A percentile compares a stretch with the other conserved stretches of the same genome.
Conservation (phyloP, 1,139 yeast species). For the Kodamaea fungicola region DNA sequence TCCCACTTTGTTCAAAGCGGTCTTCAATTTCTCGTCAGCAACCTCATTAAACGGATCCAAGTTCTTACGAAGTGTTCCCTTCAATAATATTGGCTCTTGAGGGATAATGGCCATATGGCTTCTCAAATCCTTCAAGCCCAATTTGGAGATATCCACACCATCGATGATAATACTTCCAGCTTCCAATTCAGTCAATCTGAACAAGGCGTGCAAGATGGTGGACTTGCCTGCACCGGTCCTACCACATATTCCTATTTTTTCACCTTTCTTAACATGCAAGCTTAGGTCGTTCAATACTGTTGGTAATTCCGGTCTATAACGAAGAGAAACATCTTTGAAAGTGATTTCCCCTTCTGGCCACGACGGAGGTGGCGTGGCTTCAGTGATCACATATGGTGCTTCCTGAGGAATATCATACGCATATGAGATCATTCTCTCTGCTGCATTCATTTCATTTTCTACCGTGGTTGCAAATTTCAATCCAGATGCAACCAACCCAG, state of each 20-base stretch:
- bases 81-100: constrained; percentile 58
- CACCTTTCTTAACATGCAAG: constrained; percentile 31
- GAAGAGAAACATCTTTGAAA: constrained; percentile 15
- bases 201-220: constrained; percentile 54
- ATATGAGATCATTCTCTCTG: constrained; percentile 40
- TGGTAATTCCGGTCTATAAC: constrained; percentile 19
- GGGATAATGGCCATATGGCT: constrained; percentile 55
- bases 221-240: constrained; percentile 67
- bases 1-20: constrained; percentile 18
- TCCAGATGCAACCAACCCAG: constrained; percentile 38
- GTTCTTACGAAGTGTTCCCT: constrained; percentile 51
- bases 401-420: constrained; percentile 56
- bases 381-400: constrained; percentile 51
- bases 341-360: constrained; percentile 59
- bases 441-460: constrained; percentile 46
- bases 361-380: constrained; percentile 47
- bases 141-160: constrained; percentile 41
- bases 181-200: constrained; percentile 45
- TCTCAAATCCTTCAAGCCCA: constrained; percentile 44
- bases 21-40: constrained; percentile 18
- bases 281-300: constrained; percentile 25
- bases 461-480: constrained; percentile 43
- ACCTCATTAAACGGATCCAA: constrained; percentile 45
- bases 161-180: constrained; percentile 46
- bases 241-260: constrained; percentile 59